phyloP scores from a whole-genome alignment of 257 asterid genomes.

The Scutellaria galericulata region DNA sequence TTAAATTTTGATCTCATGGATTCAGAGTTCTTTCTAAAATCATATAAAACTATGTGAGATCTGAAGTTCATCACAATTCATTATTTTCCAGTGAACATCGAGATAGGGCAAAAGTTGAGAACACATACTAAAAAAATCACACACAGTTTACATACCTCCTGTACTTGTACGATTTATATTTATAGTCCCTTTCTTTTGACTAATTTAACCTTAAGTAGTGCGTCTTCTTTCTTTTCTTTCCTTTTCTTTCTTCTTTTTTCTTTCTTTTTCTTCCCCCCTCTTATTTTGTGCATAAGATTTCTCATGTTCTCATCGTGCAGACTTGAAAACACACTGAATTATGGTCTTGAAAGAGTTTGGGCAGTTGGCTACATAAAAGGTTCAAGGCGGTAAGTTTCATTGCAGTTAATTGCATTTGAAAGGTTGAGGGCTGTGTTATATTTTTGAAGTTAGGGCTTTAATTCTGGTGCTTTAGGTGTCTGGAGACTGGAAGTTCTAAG shows the following conservation, averaged over 20 bases:
- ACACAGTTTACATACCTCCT: background rate
- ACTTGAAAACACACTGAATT: slow-evolving; percentile 95
- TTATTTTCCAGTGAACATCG: background rate
- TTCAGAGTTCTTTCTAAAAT: slow-evolving; percentile 22
- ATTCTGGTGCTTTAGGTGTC: background rate
- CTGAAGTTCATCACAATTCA: slow-evolving; percentile 18
- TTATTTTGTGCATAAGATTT: slow-evolving; percentile 17
- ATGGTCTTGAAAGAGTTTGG: slow-evolving; percentile 99
- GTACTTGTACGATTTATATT: slow-evolving; percentile 11
- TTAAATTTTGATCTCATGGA: background rate
- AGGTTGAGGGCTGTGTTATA: slow-evolving; percentile 13
- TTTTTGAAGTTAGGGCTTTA: slow-evolving; percentile 12
- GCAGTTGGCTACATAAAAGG: slow-evolving; percentile 92
- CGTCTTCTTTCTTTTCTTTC: background rate
- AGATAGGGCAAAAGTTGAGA: background rate
- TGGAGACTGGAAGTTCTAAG: slow-evolving; percentile 25
- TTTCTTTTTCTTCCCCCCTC: background rate
- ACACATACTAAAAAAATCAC: slow-evolving; percentile 7
- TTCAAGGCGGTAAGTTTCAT: slow-evolving; percentile 79
- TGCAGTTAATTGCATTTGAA: slow-evolving; percentile 25
- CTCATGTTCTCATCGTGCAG: slow-evolving; percentile 55
- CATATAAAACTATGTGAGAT: background rate
- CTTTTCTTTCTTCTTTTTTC: background rate
- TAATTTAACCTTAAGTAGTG: background rate
- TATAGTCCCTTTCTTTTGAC: background rate